phyloP scores from a whole-genome alignment of 495 filamentous ascomycete species.

The Baudoinia panamericana region DNA sequence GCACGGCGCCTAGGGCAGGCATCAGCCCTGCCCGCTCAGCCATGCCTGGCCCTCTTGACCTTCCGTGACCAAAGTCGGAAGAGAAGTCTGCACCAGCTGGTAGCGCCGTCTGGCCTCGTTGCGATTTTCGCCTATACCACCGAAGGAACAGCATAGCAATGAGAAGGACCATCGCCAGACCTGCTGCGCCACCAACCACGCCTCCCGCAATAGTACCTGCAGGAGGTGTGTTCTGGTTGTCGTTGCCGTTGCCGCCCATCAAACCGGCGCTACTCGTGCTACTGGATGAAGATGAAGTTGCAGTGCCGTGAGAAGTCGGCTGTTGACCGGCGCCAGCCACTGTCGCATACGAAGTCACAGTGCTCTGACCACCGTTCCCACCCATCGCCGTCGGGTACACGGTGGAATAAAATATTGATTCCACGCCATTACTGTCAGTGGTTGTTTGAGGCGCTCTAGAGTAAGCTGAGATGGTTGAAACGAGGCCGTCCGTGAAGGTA shows the following conservation, averaged over 20 bases:
- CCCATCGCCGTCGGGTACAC: not conserved
- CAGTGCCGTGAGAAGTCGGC: not conserved
- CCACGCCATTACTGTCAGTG: slow-evolving; percentile 1
- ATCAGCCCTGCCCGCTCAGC: slow-evolving; percentile 14
- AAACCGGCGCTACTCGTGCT: not conserved
- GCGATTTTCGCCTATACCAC: slow-evolving; percentile 19
- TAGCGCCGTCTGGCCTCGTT: slow-evolving; percentile 12
- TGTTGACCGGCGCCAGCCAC: not conserved
- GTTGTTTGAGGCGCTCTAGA: slow-evolving; percentile 1
- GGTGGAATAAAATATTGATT: slow-evolving; percentile 1
- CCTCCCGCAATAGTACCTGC: slow-evolving; percentile 20
- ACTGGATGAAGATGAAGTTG: not conserved
- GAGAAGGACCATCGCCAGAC: slow-evolving; percentile 20
- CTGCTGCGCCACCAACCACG: slow-evolving; percentile 23
- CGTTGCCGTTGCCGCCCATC: not conserved
- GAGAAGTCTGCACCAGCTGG: slow-evolving; percentile 9
- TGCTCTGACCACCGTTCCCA: not conserved
- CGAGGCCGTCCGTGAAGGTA: slow-evolving; percentile 8
- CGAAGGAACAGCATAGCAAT: slow-evolving; percentile 20
- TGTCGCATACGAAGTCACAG: not conserved
- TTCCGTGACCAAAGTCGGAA: not conserved
- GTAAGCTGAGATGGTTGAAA: slow-evolving; percentile 7
- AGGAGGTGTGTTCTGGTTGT: slow-evolving; percentile 11
- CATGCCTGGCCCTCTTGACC: slow-evolving; percentile 13
- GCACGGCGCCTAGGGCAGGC: slow-evolving; percentile 13